These are phyloP conservation scores for Penicillium sp. DNA, from an alignment of 2,329 filamentous ascomycete species.

Conservation along the genomic window DNA sequence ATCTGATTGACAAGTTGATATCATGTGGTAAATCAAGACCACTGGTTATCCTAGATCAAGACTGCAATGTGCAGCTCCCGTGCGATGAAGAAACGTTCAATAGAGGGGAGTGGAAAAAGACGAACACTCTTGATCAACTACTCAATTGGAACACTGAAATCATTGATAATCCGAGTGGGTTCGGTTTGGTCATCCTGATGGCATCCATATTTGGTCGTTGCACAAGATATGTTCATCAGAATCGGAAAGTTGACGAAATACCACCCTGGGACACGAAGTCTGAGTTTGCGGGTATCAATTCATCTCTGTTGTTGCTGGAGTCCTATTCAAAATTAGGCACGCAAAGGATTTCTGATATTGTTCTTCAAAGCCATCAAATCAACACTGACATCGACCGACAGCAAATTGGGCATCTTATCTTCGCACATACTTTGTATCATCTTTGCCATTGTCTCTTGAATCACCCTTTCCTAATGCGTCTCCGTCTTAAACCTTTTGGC, in stretches of 20 bases:
- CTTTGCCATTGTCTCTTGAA: constrained; percentile 43
- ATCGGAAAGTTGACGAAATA: constrained; percentile 25
- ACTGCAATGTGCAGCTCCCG: constrained; percentile 33
- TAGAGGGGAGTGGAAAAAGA: constrained; percentile 24
- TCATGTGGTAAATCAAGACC: constrained; percentile 32
- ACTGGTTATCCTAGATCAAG: constrained; percentile 28
- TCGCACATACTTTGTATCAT: constrained; percentile 40
- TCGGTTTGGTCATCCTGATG: constrained; percentile 38
- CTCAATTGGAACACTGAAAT: constrained; percentile 28
- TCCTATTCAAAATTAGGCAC: constrained; percentile 33
- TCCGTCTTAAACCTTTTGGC: constrained; percentile 30
- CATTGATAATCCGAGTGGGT: constrained; percentile 26
- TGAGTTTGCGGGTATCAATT: constrained; percentile 39
- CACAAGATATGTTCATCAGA: constrained; percentile 35
- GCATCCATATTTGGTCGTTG: constrained; percentile 40
- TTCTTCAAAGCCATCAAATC: background rate
- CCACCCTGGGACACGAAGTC: constrained; percentile 45
- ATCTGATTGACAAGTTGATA: constrained; percentile 37
- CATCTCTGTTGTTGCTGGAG: constrained; percentile 38
- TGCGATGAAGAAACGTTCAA: constrained; percentile 30
- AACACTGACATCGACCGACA: constrained; percentile 25
- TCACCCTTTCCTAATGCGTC: constrained; percentile 41
- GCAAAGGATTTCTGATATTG: constrained; percentile 24
- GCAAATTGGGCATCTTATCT: constrained; percentile 34
- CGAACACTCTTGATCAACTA: constrained; percentile 28